phyloP scores from a whole-genome alignment of 2,329 filamentous ascomycete species.

The Hansfordia pulvinata region DNA sequence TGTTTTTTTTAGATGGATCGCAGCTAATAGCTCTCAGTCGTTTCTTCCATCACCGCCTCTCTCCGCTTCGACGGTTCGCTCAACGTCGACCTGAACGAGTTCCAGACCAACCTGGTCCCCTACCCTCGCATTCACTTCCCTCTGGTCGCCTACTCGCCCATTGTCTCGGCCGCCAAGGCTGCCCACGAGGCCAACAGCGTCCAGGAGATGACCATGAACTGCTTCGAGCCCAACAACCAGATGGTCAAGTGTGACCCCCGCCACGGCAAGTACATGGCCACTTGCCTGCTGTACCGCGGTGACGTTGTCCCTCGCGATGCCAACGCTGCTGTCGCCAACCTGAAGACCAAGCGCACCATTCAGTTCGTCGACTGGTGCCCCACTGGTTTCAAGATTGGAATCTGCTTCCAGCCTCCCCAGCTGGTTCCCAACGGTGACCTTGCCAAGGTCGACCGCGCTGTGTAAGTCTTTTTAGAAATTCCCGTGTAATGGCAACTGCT shows the following conservation, averaged over 20 bases:
- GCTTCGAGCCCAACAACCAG: conserved; percentile 99
- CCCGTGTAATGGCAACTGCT: conserved; percentile 1
- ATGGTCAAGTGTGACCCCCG: conserved; percentile 99
- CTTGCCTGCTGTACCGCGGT: conserved; percentile 93
- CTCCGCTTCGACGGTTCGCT: conserved; percentile 97
- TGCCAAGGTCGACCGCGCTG: conserved; percentile 94
- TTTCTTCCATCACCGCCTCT: conserved; percentile 95
- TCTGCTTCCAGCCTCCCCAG: conserved; percentile 97
- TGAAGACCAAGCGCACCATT: conserved; percentile 99
- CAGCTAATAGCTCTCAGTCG: conserved; percentile 44
- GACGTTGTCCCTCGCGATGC: conserved; percentile 96
- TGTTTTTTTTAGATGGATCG: conserved; percentile 1
- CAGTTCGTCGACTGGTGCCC: conserved; percentile 99
- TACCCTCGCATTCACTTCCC: conserved; percentile 99
- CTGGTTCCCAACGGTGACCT: conserved; percentile 94
- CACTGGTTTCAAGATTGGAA: conserved; percentile 99
- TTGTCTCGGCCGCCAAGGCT: conserved; percentile 90
- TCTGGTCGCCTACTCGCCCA: conserved; percentile 87
- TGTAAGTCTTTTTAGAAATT: conserved; percentile 46
- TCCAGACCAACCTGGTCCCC: conserved; percentile 99
- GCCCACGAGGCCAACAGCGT: conserved; percentile 97
- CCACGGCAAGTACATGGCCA: conserved; percentile 99
- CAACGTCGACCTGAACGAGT: conserved; percentile 99
- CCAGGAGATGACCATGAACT: conserved; percentile 95
- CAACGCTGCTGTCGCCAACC: conserved; percentile 79